A percentile compares a stretch with the other conserved stretches of the same genome.
phyloP scores from a whole-genome alignment of 2,329 filamentous ascomycete genomes.

The Colletotrichum chrysophilum region DNA sequence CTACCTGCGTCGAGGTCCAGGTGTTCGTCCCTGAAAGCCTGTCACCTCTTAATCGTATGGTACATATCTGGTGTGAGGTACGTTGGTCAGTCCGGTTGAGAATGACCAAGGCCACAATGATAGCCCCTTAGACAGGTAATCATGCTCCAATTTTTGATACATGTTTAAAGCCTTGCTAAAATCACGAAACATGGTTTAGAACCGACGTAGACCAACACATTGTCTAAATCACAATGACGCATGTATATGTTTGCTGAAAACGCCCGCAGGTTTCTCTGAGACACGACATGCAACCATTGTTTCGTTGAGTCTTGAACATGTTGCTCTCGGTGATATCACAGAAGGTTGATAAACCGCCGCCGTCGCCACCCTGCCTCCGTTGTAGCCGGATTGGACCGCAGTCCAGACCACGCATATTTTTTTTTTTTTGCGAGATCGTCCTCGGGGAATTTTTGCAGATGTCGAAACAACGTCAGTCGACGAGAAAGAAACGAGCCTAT shows the following conservation, averaged over 20 bases:
- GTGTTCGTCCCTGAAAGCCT: neutral
- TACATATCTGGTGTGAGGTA: neutral
- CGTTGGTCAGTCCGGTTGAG: neutral
- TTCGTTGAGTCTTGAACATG: neutral
- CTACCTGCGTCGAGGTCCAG: neutral
- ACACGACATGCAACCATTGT: neutral
- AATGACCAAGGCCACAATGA: neutral
- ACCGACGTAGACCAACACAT: neutral
- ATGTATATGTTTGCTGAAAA: neutral
- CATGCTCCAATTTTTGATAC: neutral
- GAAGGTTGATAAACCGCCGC: neutral
- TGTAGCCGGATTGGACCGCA: neutral
- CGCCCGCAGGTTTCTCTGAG: neutral
- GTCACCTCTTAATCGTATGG: rapidly evolving
- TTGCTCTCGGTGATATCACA: neutral
- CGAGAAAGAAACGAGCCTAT: neutral
- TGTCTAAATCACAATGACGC: neutral
- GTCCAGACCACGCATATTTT: neutral
- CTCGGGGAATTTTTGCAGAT: neutral
- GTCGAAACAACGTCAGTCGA: neutral
- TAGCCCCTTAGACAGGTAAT: neutral
- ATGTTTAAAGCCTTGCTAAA: neutral
- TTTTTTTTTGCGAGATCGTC: neutral
- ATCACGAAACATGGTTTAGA: neutral
- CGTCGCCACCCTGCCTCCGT: neutral